phyloP scores from a whole-genome alignment of 805 yeast species.

The Debaryomyces prosopidis region DNA sequence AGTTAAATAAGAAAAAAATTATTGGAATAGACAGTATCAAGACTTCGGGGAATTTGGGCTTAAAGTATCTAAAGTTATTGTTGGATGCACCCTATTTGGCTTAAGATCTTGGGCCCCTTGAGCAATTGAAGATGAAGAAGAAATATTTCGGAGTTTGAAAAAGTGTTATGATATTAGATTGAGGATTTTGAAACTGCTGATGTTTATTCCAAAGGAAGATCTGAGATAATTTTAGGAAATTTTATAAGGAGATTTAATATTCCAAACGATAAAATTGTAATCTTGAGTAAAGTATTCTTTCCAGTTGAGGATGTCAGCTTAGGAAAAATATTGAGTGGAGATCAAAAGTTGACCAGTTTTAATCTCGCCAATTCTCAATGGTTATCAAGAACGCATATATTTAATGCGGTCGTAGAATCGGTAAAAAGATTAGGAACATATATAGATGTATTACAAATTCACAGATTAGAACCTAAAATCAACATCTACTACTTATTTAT shows the following conservation, averaged over 20 bases:
- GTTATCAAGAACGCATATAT: conserved; percentile 42
- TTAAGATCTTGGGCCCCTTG: conserved; percentile 36
- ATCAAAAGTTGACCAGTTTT: background rate
- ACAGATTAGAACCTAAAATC: conserved; percentile 57
- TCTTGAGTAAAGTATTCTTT: conserved; percentile 16
- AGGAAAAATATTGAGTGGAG: background rate
- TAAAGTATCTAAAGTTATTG: conserved; percentile 47
- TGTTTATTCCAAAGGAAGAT: conserved; percentile 20
- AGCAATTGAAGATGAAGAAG: conserved; percentile 27
- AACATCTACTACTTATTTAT: conserved; percentile 8
- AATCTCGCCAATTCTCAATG: conserved; percentile 38
- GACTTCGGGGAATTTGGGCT: conserved; percentile 47
- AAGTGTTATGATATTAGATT: conserved; percentile 21
- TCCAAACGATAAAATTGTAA: conserved; percentile 19
- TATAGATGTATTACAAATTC: conserved; percentile 57
- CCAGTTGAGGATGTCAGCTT: conserved; percentile 6
- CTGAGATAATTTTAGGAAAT: conserved; percentile 18
- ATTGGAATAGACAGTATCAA: too few species aligned
- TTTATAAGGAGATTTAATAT: conserved; percentile 21
- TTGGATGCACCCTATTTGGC: conserved; percentile 59
- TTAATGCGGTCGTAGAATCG: conserved; percentile 43
- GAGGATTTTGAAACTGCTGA: conserved; percentile 24
- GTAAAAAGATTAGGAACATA: conserved; percentile 52
- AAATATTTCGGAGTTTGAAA: conserved; percentile 22
- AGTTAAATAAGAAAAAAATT: too few species aligned